Conservation (phyloP, 1,284 basidiomycete species). For the Ustilago trichophora region DNA sequence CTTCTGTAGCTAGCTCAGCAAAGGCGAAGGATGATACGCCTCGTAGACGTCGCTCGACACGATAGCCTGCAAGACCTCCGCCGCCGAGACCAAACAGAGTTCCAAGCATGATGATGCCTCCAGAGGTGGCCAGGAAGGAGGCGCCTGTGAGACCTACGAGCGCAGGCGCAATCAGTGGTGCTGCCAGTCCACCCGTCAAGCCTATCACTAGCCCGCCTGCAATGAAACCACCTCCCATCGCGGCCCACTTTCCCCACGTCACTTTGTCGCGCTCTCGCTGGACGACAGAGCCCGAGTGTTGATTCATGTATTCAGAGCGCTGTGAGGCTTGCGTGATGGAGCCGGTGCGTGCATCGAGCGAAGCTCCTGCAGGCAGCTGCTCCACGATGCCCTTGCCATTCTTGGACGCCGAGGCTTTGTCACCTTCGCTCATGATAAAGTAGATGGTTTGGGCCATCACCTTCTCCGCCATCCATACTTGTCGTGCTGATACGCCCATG, state of each 20-base stretch:
- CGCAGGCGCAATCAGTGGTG: constrained; percentile 57
- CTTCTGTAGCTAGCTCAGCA: constrained; percentile 41
- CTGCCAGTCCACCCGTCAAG: constrained; percentile 57
- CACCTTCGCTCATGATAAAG: constrained; percentile 56
- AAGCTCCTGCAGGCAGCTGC: constrained; percentile 35
- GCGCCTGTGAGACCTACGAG: constrained; percentile 57
- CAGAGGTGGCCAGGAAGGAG: constrained; percentile 54
- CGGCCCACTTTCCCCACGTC: constrained; percentile 56
- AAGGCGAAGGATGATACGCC: constrained; percentile 52
- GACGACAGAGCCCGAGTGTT: constrained; percentile 42
- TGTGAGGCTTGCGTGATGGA: constrained; percentile 31
- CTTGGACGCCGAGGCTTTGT: constrained; percentile 36
- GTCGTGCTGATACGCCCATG: constrained; percentile 44
- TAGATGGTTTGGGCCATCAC: constrained; percentile 58
- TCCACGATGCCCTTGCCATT: constrained; percentile 51
- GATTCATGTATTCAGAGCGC: constrained; percentile 59
- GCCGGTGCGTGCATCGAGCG: constrained; percentile 37
- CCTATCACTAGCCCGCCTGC: constrained; percentile 56
- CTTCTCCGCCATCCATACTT: constrained; percentile 58
- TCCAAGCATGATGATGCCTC: constrained; percentile 60
- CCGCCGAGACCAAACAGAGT: constrained; percentile 59
- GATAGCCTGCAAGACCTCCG: constrained; percentile 60
- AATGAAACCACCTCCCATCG: constrained; percentile 54
- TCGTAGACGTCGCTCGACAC: constrained; percentile 49
- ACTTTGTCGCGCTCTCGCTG: constrained; percentile 51